Base-by-base conservation (phyloP, 148 eudicot genomes). In the Rhododendron ovatum region DNA sequence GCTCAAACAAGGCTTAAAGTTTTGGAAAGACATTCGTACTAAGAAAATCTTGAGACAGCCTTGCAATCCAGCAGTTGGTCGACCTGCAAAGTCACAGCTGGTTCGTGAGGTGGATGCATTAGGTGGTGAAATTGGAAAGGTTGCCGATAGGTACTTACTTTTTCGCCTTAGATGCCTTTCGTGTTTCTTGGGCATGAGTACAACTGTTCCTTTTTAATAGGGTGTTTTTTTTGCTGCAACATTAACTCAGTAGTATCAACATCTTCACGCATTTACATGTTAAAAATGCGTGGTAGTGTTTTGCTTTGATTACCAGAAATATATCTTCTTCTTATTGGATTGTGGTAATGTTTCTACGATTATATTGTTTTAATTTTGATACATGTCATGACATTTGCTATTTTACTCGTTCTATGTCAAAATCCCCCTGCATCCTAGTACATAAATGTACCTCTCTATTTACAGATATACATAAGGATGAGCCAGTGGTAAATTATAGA, bases 71-170 rank as follows among this genome's bases (percentile, higher is more conserved):
- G 99, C 99, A 80, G 98, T 98, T 73, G 99, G 99, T 84, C 98
- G 99, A 39, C 99, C 98, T 89, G 99, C 99, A 87, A 98, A 98
- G 90, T 95, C 98, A 81, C 99, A 98, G 86, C 94, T 98, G 84
- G 99, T 98, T 83, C 99, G 95, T 89, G 99, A 98, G 93, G 99
- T 95, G 83, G 99, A 97, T 93, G 99, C 99, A 84, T 95, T 98
- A 89, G 99, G 99, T 84, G 99, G 99, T 88, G 99, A 95, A 86
- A 98, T 98, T 85, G 99, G 99, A 89, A 98, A 98, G 88, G 89
- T 95, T 57, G 95, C 98, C 35, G 99, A 98, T 88, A 94, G 95
- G 99, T 98, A 92, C 76, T 55, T 43, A 33, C 2, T 43, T 17
- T 59, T 78, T 85, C 45, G 12, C 39, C 48, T 26, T 63, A 35